phyloP scores from a whole-genome alignment of 768 basidiomycete species.

The Symmetrospora coprosmae region DNA sequence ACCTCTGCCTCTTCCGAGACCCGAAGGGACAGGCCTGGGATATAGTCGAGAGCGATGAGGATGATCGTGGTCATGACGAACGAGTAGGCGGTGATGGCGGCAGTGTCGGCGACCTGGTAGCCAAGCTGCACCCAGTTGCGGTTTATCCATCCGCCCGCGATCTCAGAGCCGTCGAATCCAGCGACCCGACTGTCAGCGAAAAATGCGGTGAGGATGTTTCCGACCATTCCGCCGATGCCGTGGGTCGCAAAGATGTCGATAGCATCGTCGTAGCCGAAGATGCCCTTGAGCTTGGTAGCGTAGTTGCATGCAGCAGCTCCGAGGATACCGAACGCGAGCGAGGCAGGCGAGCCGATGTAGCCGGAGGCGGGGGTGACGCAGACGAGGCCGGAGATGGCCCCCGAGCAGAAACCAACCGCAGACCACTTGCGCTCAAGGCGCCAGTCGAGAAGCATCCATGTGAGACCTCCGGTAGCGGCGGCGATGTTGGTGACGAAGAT shows the following conservation, averaged over 20 bases:
- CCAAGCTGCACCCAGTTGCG: slow-evolving; percentile 63
- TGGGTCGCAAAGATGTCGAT: slow-evolving; percentile 88
- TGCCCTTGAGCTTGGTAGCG: slow-evolving; percentile 58
- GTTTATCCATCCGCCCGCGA: slow-evolving; percentile 58
- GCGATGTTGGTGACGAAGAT: slow-evolving; percentile 89
- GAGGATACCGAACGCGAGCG: slow-evolving; percentile 60
- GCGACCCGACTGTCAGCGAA: slow-evolving; percentile 57
- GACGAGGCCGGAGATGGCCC: slow-evolving; percentile 72
- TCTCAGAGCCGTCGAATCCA: slow-evolving; percentile 50
- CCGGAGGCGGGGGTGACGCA: slow-evolving; percentile 80
- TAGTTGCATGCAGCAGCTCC: slow-evolving; percentile 64
- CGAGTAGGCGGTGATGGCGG: slow-evolving; percentile 48
- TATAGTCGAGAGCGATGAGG: slow-evolving; percentile 46
- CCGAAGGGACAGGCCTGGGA: slow-evolving; percentile 50
- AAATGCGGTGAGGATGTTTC: slow-evolving; percentile 57
- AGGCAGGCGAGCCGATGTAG: slow-evolving; percentile 60
- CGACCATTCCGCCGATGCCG: slow-evolving; percentile 68
- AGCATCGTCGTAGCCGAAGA: slow-evolving; percentile 50
- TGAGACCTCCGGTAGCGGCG: slow-evolving; percentile 70
- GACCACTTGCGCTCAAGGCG: slow-evolving; percentile 87
- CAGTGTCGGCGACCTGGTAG: slow-evolving; percentile 56
- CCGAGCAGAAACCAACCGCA: slow-evolving; percentile 87
- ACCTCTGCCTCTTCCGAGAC: slow-evolving; percentile 41
- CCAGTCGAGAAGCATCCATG: slow-evolving; percentile 85
- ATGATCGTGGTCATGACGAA: slow-evolving; percentile 41